Percentiles rank a stretch among this genome's conserved stretches.
Evolutionary conservation across 2,329 filamentous ascomycete genomes (phyloP).

Genomic region (Fusarium floridanum): DNA sequence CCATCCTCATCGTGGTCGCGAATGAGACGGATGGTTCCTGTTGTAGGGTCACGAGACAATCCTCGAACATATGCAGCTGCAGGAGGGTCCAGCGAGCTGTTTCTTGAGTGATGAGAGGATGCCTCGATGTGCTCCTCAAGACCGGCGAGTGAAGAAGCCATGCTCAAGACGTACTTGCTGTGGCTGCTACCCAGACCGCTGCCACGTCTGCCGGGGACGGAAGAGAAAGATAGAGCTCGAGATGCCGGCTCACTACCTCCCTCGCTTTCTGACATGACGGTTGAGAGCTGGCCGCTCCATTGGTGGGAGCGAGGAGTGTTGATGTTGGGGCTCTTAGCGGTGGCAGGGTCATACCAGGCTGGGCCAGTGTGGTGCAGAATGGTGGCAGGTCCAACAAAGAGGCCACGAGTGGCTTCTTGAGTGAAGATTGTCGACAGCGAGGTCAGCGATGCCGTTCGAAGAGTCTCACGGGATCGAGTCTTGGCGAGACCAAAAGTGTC

Average conservation of each 20-base stretch:
- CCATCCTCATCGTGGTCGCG: conserved; percentile 73
- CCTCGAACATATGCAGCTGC: conserved; percentile 58
- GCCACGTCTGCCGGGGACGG: conserved; percentile 60
- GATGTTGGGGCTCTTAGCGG: conserved; percentile 24
- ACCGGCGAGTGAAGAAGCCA: conserved; percentile 65
- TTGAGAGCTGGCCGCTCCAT: conserved; percentile 75
- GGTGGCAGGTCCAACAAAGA: conserved; percentile 48
- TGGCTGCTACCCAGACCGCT: conserved; percentile 64
- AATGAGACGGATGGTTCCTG: conserved; percentile 60
- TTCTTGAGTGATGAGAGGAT: conserved; percentile 56
- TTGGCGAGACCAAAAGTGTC: conserved; percentile 65
- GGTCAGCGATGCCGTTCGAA: conserved; percentile 66
- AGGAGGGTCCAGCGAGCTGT: conserved; percentile 64
- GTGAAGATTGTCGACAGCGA: conserved; percentile 68
- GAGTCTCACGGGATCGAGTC: conserved; percentile 65
- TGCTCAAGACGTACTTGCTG: conserved; percentile 68
- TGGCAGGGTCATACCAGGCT: conserved; percentile 39
- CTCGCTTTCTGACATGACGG: conserved; percentile 73
- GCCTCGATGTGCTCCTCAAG: conserved; percentile 55
- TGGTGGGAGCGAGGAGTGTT: conserved; percentile 60
- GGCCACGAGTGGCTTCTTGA: conserved; percentile 58
- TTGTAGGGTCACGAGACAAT: conserved; percentile 49
- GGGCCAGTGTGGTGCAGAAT: conserved; percentile 45
- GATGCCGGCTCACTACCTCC: conserved; percentile 63
- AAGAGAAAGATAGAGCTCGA: conserved; percentile 60